phyloP scores from a whole-genome alignment of 768 basidiomycete genomes.

The Psilocybe cubensis region DNA sequence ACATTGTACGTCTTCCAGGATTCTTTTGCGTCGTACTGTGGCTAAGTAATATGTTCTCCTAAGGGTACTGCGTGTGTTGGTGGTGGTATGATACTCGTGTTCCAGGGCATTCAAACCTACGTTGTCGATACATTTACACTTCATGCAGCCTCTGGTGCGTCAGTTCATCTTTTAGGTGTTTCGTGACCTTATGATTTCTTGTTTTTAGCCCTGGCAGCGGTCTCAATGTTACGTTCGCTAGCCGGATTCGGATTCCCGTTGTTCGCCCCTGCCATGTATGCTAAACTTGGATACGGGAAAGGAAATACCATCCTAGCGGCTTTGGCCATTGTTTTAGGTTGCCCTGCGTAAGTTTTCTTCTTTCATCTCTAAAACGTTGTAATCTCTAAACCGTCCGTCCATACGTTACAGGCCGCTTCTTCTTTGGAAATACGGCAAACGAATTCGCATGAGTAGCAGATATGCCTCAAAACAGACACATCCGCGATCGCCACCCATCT shows the following conservation, averaged over 20 bases:
- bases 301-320: conserved; percentile 68
- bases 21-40: not conserved
- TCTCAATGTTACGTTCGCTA: conserved; percentile 63
- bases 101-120: conserved; percentile 69
- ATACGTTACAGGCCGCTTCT: conserved; percentile 31
- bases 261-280: conserved; percentile 73
- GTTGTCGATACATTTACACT: conserved; percentile 69
- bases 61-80: conserved; percentile 66
- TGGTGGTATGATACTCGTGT: conserved; percentile 58
- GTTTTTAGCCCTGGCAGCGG: conserved; percentile 61
- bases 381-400: not conserved
- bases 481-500: not conserved
- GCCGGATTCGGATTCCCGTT: conserved; percentile 79
- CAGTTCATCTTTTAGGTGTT: not conserved
- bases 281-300: conserved; percentile 67
- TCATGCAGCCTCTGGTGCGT: conserved; percentile 67
- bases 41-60: not conserved
- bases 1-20: conserved; percentile 55
- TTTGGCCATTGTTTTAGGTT: conserved; percentile 61
- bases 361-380: too few relatives aligned
- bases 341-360: conserved; percentile 48
- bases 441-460: conserved; percentile 52
- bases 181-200: not conserved
- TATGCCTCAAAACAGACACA: conserved; percentile 34
- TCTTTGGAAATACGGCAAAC: conserved; percentile 38